Conservation (phyloP, 208 protist genomes). For the Trypanosoma congolense region DNA sequence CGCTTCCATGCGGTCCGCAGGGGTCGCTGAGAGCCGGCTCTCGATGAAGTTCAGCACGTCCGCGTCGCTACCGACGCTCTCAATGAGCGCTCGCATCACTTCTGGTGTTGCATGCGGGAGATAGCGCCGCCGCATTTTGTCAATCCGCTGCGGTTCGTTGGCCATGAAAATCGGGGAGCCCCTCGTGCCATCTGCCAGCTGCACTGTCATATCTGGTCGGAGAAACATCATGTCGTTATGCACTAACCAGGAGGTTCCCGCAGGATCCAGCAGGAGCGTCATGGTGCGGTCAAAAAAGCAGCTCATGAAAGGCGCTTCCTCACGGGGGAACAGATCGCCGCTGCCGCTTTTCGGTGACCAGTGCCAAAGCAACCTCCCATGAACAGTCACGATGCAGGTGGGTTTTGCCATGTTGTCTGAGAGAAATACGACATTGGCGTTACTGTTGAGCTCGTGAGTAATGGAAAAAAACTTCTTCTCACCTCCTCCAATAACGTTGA, state of each 20-base stretch:
- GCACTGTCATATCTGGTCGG: slow-evolving; percentile 61
- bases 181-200: slow-evolving; percentile 45
- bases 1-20: slow-evolving; percentile 37
- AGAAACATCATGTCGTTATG: slow-evolving; percentile 82
- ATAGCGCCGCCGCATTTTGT: slow-evolving; percentile 54
- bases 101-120: slow-evolving; percentile 37
- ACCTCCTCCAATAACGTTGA: slow-evolving; percentile 43
- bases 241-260: slow-evolving; percentile 37
- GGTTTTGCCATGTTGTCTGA: slow-evolving; percentile 44
- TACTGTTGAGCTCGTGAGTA: slow-evolving; percentile 49
- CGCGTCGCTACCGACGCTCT: slow-evolving; percentile 30
- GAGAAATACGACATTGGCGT: slow-evolving; percentile 65
- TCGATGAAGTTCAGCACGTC: slow-evolving; percentile 34
- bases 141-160: slow-evolving; percentile 39
- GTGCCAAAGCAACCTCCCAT: slow-evolving; percentile 63
- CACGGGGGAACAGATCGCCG: slow-evolving; percentile 31
- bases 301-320: slow-evolving; percentile 44
- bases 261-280: slow-evolving; percentile 31
- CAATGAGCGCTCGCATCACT: slow-evolving; percentile 57
- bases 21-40: slow-evolving; percentile 27
- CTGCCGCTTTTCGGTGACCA: slow-evolving; percentile 46
- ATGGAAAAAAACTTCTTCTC: slow-evolving; percentile 33
- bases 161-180: slow-evolving; percentile 71
- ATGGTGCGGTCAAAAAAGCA: slow-evolving; percentile 84
- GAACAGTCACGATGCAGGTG: slow-evolving; percentile 66